These are phyloP conservation scores for Stephania yunnanensis DNA, from an alignment of 164 flowering plant genomes.

Conservation along the genomic window DNA sequence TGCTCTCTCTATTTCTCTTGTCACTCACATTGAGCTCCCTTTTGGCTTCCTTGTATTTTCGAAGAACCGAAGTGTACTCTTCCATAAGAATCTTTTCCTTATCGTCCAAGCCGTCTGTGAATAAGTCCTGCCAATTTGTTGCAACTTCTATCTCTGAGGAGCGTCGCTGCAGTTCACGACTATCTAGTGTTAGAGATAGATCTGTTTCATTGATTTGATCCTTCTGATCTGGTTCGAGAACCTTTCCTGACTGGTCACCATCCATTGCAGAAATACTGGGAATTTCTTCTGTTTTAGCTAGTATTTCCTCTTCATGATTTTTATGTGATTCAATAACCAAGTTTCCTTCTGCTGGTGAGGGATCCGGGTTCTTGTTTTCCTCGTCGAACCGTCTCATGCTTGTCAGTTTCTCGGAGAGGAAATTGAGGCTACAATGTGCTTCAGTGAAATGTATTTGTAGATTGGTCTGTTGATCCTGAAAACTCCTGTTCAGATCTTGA, in stretches of 20 bases:
- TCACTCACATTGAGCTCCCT: slow-evolving; percentile 49
- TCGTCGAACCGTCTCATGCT: slow-evolving; percentile 30
- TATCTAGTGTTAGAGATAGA: slow-evolving; percentile 11
- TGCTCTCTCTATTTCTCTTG: slow-evolving; percentile 44
- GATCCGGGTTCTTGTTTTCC: slow-evolving; percentile 19
- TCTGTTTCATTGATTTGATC: slow-evolving; percentile 21
- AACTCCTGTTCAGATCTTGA: slow-evolving; percentile 31
- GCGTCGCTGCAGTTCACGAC: slow-evolving; percentile 15
- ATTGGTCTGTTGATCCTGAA: slow-evolving; percentile 29
- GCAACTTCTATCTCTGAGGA: slow-evolving; percentile 26
- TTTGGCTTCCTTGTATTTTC: slow-evolving; percentile 49
- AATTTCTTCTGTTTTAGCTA: slow-evolving; percentile 3
- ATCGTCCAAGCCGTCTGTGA: slow-evolving; percentile 46
- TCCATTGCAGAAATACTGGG: slow-evolving; percentile 2
- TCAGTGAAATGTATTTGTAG: slow-evolving; percentile 39
- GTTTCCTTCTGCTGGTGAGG: slow-evolving; percentile 7
- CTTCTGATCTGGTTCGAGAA: slow-evolving; percentile 15
- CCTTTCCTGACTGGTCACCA: slow-evolving; percentile 8
- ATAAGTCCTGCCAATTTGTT: slow-evolving; percentile 47
- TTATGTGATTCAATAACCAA: slow-evolving; percentile 10
- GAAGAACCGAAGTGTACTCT: slow-evolving; percentile 53
- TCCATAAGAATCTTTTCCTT: slow-evolving; percentile 54
- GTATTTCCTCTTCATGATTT: slow-evolving; percentile 10
- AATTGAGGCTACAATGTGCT: slow-evolving; percentile 40
- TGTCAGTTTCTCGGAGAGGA: slow-evolving; percentile 40